A percentile compares a stretch with the other conserved stretches of the same genome.
Evolutionary conservation across 345 rosid genomes (phyloP).

Genomic region (Abelmoschus esculentus): DNA sequence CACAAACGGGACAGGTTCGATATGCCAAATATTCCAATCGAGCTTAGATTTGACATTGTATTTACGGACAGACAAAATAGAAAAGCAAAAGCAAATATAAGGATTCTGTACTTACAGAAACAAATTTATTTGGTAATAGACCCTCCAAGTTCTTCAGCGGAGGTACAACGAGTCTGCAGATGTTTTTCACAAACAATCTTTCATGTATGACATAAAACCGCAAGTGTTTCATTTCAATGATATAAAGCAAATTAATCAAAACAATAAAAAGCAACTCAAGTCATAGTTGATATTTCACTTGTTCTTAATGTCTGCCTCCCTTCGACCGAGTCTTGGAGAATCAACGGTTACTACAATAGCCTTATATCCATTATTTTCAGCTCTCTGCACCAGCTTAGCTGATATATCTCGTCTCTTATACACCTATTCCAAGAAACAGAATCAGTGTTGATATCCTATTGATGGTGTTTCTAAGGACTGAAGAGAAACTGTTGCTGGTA

Average conservation of each 20-base stretch:
- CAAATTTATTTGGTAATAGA: constrained; percentile 37
- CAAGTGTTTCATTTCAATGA: background rate
- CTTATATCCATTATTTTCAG: constrained; percentile 69
- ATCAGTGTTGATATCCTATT: background rate
- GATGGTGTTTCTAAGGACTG: background rate
- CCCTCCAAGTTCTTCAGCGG: constrained; percentile 68
- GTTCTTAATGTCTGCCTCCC: constrained; percentile 86
- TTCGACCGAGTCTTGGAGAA: constrained; percentile 74
- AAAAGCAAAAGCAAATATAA: background rate
- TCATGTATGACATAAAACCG: background rate
- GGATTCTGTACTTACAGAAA: constrained; percentile 30
- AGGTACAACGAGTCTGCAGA: constrained; percentile 62
- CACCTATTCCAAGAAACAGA: constrained; percentile 30
- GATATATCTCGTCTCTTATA: constrained; percentile 56
- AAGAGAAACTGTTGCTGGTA: background rate
- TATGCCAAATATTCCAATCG: background rate
- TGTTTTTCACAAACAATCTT: background rate
- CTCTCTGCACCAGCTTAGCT: constrained; percentile 57
- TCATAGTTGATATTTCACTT: constrained; percentile 32
- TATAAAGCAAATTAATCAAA: background rate
- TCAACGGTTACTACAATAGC: constrained; percentile 82
- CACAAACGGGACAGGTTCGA: background rate
- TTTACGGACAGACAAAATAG: background rate
- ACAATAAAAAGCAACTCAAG: background rate
- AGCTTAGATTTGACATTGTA: too few species aligned